These are phyloP conservation scores for Saturnispora quitensis DNA, from an alignment of 805 yeast species.

Conservation along the genomic window DNA sequence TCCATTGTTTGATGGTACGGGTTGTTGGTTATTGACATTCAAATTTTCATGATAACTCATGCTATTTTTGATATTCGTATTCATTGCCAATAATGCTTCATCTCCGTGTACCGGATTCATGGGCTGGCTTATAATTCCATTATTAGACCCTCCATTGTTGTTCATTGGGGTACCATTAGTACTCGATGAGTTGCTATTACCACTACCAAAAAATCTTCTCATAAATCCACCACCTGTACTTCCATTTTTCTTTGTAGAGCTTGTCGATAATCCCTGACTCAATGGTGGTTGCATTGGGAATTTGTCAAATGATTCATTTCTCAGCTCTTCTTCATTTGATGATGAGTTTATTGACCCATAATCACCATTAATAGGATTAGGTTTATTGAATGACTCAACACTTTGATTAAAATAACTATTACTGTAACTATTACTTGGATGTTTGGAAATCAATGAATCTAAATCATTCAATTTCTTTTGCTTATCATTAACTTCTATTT, in stretches of 20 bases:
- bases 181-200: constrained; percentile 11
- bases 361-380: background rate
- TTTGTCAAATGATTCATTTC: background rate
- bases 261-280: background rate
- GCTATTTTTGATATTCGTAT: constrained; percentile 1
- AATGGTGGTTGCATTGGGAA: background rate
- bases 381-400: constrained; percentile 4
- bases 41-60: constrained; percentile 2
- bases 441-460: constrained; percentile 8
- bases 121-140: constrained; percentile 24
- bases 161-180: constrained; percentile 5
- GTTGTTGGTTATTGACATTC: background rate
- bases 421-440: background rate
- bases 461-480: constrained; percentile 12
- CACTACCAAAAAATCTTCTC: constrained; percentile 24
- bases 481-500: constrained; percentile 32
- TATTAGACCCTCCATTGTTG: constrained; percentile 4
- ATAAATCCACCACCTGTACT: constrained; percentile 19
- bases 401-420: constrained; percentile 1
- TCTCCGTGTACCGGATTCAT: constrained; percentile 26
- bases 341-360: constrained; percentile 7
- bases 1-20: constrained; percentile 8
- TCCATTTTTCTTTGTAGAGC: constrained; percentile 8
- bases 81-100: constrained; percentile 13
- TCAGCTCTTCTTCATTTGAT: constrained; percentile 4